Evolutionary conservation across 1,284 basidiomycete species (phyloP).

Genomic region (Dichomitus squalens): DNA sequence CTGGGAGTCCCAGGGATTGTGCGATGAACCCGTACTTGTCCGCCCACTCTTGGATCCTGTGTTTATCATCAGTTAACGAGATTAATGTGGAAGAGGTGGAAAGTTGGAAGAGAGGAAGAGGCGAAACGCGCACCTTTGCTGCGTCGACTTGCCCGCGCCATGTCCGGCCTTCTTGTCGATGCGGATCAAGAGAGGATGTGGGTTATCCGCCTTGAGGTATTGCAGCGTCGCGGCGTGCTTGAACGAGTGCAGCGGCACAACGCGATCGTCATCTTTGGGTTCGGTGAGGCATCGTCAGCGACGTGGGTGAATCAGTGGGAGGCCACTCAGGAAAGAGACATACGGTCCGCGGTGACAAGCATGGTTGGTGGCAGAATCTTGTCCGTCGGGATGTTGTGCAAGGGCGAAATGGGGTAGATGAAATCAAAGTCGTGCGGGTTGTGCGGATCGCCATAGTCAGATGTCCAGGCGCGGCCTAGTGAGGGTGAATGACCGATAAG

Average conservation of each 20-base stretch:
- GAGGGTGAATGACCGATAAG: not conserved
- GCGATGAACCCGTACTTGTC: conserved; percentile 80
- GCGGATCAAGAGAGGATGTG: conserved; percentile 71
- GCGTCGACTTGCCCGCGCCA: conserved; percentile 78
- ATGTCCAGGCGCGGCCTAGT: conserved; percentile 73
- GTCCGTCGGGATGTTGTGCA: conserved; percentile 72
- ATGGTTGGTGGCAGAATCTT: conserved; percentile 67
- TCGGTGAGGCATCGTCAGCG: not conserved
- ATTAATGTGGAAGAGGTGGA: not conserved
- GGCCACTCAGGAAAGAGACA: conserved; percentile 30
- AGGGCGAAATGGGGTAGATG: conserved; percentile 75
- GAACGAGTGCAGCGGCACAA: conserved; percentile 82
- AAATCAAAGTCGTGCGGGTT: conserved; percentile 80
- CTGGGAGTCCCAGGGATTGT: conserved; percentile 56
- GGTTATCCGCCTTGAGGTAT: conserved; percentile 60
- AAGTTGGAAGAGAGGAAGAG: not conserved
- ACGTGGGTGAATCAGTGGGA: no score
- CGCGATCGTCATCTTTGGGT: conserved; percentile 74
- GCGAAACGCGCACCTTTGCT: conserved; percentile 54
- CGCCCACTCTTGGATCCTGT: conserved; percentile 71
- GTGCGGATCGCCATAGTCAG: conserved; percentile 83
- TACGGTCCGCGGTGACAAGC: conserved; percentile 79
- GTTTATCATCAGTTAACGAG: no score
- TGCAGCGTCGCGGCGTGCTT: conserved; percentile 79
- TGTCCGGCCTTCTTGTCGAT: conserved; percentile 83